phyloP scores from a whole-genome alignment of 768 basidiomycete species.

The Butyriboletus loyo region DNA sequence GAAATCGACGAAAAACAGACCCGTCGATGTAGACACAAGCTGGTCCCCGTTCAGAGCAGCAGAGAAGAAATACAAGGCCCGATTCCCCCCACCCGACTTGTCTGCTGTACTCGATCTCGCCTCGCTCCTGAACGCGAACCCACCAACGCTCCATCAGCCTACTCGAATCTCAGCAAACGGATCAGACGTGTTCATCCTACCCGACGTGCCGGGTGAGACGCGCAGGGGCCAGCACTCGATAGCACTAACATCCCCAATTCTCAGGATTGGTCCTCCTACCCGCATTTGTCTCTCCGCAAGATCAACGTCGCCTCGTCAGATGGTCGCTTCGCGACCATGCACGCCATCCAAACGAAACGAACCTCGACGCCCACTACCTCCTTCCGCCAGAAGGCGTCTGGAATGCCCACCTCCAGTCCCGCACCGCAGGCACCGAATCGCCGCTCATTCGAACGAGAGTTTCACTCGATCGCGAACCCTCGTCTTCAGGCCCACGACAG shows the following conservation, averaged over 20 bases:
- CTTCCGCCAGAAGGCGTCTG: slow-evolving; percentile 79
- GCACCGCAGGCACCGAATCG: slow-evolving; percentile 35
- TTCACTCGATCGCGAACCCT: slow-evolving; percentile 14
- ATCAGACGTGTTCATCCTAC: slow-evolving; percentile 8
- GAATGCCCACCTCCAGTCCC: slow-evolving; percentile 47
- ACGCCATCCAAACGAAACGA: slow-evolving; percentile 78
- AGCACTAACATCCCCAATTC: neutral
- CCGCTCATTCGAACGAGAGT: slow-evolving; percentile 41
- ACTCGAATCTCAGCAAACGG: neutral
- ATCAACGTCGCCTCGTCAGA: slow-evolving; percentile 66
- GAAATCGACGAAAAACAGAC: slow-evolving; percentile 59
- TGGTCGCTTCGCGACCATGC: slow-evolving; percentile 80
- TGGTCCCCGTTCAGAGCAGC: slow-evolving; percentile 77
- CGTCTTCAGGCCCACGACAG: slow-evolving; percentile 52
- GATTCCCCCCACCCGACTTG: slow-evolving; percentile 76
- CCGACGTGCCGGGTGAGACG: slow-evolving; percentile 41
- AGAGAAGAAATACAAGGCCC: slow-evolving; percentile 79
- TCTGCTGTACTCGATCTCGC: slow-evolving; percentile 66
- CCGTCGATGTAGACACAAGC: slow-evolving; percentile 40
- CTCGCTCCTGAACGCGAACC: slow-evolving; percentile 28
- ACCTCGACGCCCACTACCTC: slow-evolving; percentile 82
- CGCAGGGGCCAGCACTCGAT: neutral
- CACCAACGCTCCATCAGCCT: neutral
- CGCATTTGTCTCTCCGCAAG: slow-evolving; percentile 54
- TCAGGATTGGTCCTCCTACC: slow-evolving; percentile 86